Percentiles rank a stretch among this genome's conserved stretches.
These are phyloP conservation scores for Amoebophrya sp. DNA, from an alignment of 169 alveolate genomes.

Conservation along the genomic window DNA sequence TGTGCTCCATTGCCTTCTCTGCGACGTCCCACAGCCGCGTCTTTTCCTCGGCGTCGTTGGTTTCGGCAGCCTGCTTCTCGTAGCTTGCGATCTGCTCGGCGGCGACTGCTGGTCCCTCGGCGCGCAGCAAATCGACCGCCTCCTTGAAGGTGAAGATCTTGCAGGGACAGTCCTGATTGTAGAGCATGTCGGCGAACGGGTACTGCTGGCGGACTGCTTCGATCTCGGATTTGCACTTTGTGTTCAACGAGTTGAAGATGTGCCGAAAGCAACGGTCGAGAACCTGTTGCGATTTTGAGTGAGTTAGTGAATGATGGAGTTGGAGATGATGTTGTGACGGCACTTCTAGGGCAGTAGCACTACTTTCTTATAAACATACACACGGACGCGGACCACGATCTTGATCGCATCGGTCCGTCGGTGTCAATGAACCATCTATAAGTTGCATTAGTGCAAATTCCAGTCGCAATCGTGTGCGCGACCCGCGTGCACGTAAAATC, in stretches of 20 bases:
- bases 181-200: constrained; percentile 62
- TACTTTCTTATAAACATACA: no score
- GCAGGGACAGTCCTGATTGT: constrained; percentile 36
- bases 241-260: constrained; percentile 66
- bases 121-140: constrained; percentile 64
- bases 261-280: constrained; percentile 44
- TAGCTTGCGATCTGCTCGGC: not conserved
- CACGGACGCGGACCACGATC: no score
- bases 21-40: not conserved
- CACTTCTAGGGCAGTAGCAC: no score
- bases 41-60: not conserved
- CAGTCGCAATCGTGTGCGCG: no score
- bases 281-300: constrained; percentile 3
- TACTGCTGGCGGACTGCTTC: constrained; percentile 61
- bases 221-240: constrained; percentile 59
- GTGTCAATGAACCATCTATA: no score
- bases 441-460: no score
- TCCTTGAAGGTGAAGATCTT: constrained; percentile 63
- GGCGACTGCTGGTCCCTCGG: constrained; percentile 47
- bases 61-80: not conserved
- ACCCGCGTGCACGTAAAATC: no score
- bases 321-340: no score
- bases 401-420: no score
- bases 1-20: not conserved
- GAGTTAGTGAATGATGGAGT: no score